phyloP scores from a whole-genome alignment of 2,329 filamentous ascomycete species.

The Pseudogymnoascus pannorum region DNA sequence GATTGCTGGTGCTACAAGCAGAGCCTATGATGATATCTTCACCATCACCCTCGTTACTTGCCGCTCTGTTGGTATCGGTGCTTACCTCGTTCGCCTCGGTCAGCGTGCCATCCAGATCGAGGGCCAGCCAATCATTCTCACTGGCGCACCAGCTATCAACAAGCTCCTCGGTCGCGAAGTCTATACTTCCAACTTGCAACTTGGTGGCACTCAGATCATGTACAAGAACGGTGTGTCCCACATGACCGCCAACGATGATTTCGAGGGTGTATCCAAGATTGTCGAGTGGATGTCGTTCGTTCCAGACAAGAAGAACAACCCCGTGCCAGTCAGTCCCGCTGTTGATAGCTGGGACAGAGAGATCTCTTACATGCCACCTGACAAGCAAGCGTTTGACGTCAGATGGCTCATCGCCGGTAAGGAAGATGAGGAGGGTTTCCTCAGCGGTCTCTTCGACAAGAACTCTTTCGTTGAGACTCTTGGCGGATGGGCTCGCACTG shows the following conservation, averaged over 20 bases:
- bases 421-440: conserved; percentile 71
- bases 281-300: conserved; percentile 98
- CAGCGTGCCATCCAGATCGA: conserved; percentile 99
- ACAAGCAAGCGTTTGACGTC: conserved; percentile 85
- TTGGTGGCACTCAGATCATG: conserved; percentile 99
- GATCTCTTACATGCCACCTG: conserved; percentile 68
- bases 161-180: conserved; percentile 96
- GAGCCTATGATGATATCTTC: conserved; percentile 98
- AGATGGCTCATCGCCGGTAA: conserved; percentile 88
- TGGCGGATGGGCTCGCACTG: conserved; percentile 92
- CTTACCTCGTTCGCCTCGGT: conserved; percentile 94
- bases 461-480: conserved; percentile 95
- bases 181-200: conserved; percentile 97
- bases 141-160: conserved; percentile 94
- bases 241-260: conserved; percentile 96
- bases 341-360: conserved; percentile 90
- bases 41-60: conserved; percentile 96
- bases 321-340: conserved; percentile 84
- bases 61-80: conserved; percentile 97
- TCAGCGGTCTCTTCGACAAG: conserved; percentile 89
- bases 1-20: conserved; percentile 93
- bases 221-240: conserved; percentile 99
- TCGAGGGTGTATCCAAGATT: conserved; percentile 95
- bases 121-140: conserved; percentile 97
- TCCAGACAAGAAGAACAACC: conserved; percentile 87